A percentile compares a stretch with the other conserved stretches of the same genome.
phyloP scores from a whole-genome alignment of 495 filamentous ascomycete genomes.

The Parathielavia hyrcaniae region DNA sequence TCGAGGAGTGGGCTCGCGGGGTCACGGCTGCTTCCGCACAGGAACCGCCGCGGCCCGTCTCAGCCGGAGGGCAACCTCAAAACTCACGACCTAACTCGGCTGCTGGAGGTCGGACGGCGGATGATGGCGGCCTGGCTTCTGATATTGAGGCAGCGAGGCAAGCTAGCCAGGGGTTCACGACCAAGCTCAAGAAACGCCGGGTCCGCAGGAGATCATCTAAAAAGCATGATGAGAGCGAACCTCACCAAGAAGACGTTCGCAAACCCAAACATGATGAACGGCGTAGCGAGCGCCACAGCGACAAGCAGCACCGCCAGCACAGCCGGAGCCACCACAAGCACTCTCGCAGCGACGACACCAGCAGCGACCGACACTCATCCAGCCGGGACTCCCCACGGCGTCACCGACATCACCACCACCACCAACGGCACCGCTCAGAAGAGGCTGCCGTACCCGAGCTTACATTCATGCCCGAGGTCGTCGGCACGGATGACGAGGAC shows the following conservation, averaged over 20 bases:
- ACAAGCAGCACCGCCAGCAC: constrained; percentile 23
- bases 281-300: constrained; percentile 20
- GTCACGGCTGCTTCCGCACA: constrained; percentile 43
- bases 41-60: constrained; percentile 17
- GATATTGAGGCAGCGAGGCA: constrained; percentile 40
- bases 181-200: constrained; percentile 44
- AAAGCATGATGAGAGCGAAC: constrained; percentile 24
- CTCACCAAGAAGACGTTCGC: constrained; percentile 14
- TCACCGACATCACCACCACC: constrained; percentile 27
- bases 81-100: constrained; percentile 8
- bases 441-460: constrained; percentile 22
- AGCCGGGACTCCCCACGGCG: constrained; percentile 16
- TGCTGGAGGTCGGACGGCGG: constrained; percentile 5
- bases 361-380: constrained; percentile 13
- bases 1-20: constrained; percentile 46
- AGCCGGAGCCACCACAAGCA: constrained; percentile 32
- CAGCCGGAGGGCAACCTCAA: constrained; percentile 9
- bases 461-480: constrained; percentile 34
- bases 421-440: constrained; percentile 31
- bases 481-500: constrained; percentile 37
- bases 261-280: constrained; percentile 20
- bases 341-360: constrained; percentile 30
- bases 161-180: constrained; percentile 39
- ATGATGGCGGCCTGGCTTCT: constrained; percentile 33
- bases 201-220: constrained; percentile 40